Conservation (phyloP, 2,329 filamentous ascomycete species). For the Plectosphaerella sp. region DNA sequence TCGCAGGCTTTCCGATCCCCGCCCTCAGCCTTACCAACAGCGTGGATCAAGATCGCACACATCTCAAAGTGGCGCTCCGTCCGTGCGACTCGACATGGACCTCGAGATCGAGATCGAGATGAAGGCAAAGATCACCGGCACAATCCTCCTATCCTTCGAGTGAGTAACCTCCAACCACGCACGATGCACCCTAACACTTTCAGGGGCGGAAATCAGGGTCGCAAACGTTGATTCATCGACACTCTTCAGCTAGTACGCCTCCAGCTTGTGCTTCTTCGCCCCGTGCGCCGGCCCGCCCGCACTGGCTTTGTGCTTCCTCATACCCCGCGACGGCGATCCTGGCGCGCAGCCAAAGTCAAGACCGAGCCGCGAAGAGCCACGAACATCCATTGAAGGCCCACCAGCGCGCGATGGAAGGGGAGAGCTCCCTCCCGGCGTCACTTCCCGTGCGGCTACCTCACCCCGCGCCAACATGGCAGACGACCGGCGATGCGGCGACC, state of each 20-base stretch:
- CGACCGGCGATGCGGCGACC: conserved; percentile 21
- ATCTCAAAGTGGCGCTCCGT: conserved; percentile 3
- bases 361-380: too few species aligned
- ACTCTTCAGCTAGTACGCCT: background rate
- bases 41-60: too few species aligned
- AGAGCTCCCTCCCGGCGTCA: too few species aligned
- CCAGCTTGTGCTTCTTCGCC: background rate
- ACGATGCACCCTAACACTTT: too few species aligned
- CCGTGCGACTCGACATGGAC: conserved; percentile 8
- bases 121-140: conserved; percentile 10
- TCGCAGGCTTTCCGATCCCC: too few species aligned
- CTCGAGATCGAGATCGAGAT: conserved; percentile 9
- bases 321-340: background rate
- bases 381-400: too few species aligned
- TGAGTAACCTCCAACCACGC: background rate
- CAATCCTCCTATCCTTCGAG: conserved; percentile 5
- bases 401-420: too few species aligned
- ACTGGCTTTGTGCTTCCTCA: background rate
- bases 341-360: background rate
- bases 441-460: background rate
- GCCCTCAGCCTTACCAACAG: too few species aligned
- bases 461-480: conserved; percentile 4
- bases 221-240: background rate
- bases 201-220: too few species aligned
- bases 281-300: background rate